These are phyloP conservation scores for Erythrophleum fordii DNA, from an alignment of 306 rosid genomes.

Conservation along the genomic window DNA sequence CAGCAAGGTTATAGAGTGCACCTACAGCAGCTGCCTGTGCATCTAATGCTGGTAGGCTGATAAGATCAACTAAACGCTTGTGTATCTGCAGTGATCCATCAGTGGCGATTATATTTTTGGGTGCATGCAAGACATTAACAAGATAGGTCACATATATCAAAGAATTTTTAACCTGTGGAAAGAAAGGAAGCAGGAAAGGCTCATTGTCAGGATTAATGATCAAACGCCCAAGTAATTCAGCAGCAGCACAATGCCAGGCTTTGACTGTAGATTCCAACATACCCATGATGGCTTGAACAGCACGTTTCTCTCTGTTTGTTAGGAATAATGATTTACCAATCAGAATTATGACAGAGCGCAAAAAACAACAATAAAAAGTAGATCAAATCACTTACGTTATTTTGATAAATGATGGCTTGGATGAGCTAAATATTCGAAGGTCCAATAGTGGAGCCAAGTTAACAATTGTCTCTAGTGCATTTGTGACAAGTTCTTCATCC, in stretches of 20 bases:
- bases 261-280: constrained; percentile 82
- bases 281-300: constrained; percentile 92
- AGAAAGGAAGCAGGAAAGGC: constrained; percentile 83
- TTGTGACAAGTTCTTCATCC: constrained; percentile 99
- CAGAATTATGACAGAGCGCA: constrained; percentile 25
- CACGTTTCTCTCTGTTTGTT: constrained; percentile 84
- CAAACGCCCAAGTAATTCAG: constrained; percentile 95
- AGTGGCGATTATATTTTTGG: constrained; percentile 14
- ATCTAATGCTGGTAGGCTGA: constrained; percentile 86
- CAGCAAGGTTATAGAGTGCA: constrained; percentile 96
- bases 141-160: constrained; percentile 9
- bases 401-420: constrained; percentile 90
- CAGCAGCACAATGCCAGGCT: constrained; percentile 97
- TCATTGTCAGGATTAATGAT: constrained; percentile 95
- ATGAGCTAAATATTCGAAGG: constrained; percentile 90
- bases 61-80: constrained; percentile 85
- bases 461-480: constrained; percentile 94
- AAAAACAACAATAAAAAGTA: neutral
- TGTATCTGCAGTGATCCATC: constrained; percentile 67
- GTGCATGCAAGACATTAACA: constrained; percentile 9
- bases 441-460: constrained; percentile 94
- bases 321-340: constrained; percentile 34
- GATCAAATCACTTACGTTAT: constrained; percentile 73
- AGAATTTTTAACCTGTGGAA: constrained; percentile 73
- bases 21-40: constrained; percentile 98